These are phyloP conservation scores for Amaranthus cruentus DNA, from an alignment of 148 eudicot species.

Conservation along the genomic window DNA sequence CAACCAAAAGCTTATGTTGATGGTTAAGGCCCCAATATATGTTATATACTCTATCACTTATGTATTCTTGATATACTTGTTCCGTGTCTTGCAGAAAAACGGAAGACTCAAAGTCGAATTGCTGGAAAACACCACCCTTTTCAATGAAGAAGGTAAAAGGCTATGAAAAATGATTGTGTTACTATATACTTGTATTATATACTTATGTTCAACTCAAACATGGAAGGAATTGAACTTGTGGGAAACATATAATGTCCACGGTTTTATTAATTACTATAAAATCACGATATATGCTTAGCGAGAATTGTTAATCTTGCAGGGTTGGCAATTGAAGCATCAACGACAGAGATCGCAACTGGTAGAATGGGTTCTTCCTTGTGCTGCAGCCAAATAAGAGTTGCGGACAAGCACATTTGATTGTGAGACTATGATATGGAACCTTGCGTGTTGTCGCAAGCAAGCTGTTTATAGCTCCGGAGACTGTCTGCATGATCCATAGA, in stretches of 20 bases:
- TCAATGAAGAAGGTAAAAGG: constrained; percentile 51
- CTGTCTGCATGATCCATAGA: background rate
- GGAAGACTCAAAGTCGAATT: constrained; percentile 41
- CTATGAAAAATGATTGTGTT: background rate
- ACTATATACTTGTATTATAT: background rate
- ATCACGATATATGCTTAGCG: background rate
- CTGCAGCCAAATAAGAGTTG: constrained; percentile 37
- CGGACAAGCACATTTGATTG: background rate
- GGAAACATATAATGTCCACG: background rate
- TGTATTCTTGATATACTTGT: too few relatives aligned
- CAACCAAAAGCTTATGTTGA: too few relatives aligned
- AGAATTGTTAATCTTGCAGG: constrained; percentile 33
- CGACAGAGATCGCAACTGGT: constrained; percentile 41
- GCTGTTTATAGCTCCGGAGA: background rate
- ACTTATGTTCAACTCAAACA: background rate
- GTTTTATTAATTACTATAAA: background rate
- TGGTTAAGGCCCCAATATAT: too few relatives aligned
- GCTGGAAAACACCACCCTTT: constrained; percentile 64
- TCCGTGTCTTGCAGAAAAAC: constrained; percentile 30
- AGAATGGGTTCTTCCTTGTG: constrained; percentile 56
- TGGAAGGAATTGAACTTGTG: background rate
- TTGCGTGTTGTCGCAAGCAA: background rate
- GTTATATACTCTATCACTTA: too few relatives aligned
- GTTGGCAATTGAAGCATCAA: constrained; percentile 49
- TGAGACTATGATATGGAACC: background rate